Percentiles rank a stretch among this genome's conserved stretches.
These are phyloP conservation scores for Cairneyella variabilis DNA, from an alignment of 495 filamentous ascomycete genomes.

Conservation along the genomic window DNA sequence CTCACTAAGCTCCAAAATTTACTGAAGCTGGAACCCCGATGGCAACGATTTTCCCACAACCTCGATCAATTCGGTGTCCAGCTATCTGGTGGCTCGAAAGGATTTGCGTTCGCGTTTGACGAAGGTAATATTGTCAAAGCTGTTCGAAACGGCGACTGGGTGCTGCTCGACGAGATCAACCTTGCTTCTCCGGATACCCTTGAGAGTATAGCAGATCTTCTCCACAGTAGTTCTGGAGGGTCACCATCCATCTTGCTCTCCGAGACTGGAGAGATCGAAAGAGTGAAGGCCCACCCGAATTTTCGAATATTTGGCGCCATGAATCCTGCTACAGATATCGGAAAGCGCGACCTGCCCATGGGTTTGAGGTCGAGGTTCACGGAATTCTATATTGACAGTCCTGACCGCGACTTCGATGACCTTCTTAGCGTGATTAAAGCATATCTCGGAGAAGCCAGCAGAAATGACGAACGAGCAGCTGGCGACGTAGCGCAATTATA, in stretches of 20 bases:
- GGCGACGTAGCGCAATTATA: slow-evolving; percentile 82
- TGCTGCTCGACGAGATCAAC: slow-evolving; percentile 97
- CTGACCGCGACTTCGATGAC: slow-evolving; percentile 80
- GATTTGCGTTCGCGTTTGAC: slow-evolving; percentile 91
- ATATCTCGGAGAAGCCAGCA: slow-evolving; percentile 69
- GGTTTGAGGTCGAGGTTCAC: slow-evolving; percentile 86
- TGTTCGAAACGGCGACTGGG: slow-evolving; percentile 92
- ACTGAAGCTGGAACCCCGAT: slow-evolving; percentile 60
- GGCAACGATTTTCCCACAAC: slow-evolving; percentile 74
- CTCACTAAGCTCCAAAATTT: slow-evolving; percentile 58
- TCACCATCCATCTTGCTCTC: slow-evolving; percentile 80
- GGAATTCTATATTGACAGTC: slow-evolving; percentile 86
- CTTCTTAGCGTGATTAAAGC: slow-evolving; percentile 78
- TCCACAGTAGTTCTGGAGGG: slow-evolving; percentile 61
- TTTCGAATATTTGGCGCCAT: slow-evolving; percentile 98
- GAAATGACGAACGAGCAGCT: slow-evolving; percentile 59
- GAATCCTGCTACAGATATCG: slow-evolving; percentile 97
- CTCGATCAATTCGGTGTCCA: slow-evolving; percentile 80
- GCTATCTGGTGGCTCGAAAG: slow-evolving; percentile 68
- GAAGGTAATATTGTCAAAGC: slow-evolving; percentile 94
- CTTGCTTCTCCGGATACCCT: slow-evolving; percentile 90
- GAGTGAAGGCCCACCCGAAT: slow-evolving; percentile 82
- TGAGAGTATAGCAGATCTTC: slow-evolving; percentile 84
- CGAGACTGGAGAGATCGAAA: slow-evolving; percentile 86
- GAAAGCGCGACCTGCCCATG: slow-evolving; percentile 86